These are phyloP conservation scores for Echeveria elegans DNA, from an alignment of 164 flowering plant species.

Conservation along the genomic window DNA sequence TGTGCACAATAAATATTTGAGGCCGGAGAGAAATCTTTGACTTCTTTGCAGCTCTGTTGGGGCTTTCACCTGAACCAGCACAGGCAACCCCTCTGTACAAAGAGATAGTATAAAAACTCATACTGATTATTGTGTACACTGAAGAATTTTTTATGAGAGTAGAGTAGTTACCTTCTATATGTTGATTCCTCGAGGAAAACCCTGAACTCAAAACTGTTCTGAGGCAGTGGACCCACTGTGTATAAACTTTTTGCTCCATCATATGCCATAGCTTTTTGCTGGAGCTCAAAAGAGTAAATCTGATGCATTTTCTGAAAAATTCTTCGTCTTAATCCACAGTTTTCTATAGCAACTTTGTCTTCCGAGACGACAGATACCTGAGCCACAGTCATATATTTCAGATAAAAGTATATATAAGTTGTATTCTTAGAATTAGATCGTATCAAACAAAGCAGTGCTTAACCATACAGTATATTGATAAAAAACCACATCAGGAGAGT, in stretches of 20 bases:
- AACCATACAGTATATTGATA: conserved; percentile 59
- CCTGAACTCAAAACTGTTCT: conserved; percentile 38
- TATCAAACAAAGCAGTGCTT: neutral
- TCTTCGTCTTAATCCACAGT: conserved; percentile 55
- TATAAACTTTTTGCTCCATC: conserved; percentile 64
- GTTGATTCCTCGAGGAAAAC: conserved; percentile 55
- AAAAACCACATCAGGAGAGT: conserved; percentile 35
- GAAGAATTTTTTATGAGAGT: neutral
- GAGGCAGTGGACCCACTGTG: conserved; percentile 63
- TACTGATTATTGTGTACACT: neutral
- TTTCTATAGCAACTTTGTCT: conserved; percentile 33
- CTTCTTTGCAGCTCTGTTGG: conserved; percentile 33
- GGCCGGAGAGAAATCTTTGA: conserved; percentile 36
- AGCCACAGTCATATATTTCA: conserved; percentile 11
- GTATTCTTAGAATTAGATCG: neutral
- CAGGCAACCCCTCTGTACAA: conserved; percentile 20
- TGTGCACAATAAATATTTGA: conserved; percentile 40
- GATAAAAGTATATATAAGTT: neutral
- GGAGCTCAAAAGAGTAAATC: conserved; percentile 50
- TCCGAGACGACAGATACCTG: conserved; percentile 53
- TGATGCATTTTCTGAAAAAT: conserved; percentile 44
- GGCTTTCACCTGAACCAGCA: conserved; percentile 25
- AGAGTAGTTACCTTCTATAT: conserved; percentile 29
- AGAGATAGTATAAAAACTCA: neutral
- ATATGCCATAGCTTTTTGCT: conserved; percentile 50